These are phyloP conservation scores for Cenchrus purpureus DNA, from an alignment of 176 grass and related monocot species.

Conservation along the genomic window DNA sequence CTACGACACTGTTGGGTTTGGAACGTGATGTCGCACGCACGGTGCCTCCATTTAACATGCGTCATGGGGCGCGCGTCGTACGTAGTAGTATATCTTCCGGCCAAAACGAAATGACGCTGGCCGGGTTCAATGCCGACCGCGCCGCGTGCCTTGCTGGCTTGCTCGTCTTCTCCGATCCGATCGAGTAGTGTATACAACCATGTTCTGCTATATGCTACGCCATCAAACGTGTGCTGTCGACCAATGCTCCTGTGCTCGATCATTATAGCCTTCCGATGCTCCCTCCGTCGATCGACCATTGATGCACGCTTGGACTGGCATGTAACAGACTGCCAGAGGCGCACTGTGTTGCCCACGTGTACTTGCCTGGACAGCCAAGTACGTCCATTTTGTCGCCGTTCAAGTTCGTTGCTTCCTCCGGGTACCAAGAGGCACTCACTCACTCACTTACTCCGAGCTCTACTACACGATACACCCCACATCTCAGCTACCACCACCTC, in stretches of 20 bases:
- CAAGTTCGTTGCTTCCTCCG: slow-evolving; percentile 2
- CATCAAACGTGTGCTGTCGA: no score
- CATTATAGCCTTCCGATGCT: no score
- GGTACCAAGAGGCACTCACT: background rate
- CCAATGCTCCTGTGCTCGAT: no score
- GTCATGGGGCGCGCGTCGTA: background rate
- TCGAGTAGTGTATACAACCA: no score
- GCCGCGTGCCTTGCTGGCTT: no score
- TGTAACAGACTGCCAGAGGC: background rate
- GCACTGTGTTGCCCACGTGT: background rate
- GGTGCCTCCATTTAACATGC: background rate
- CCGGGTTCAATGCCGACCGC: no score
- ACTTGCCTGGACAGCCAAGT: background rate
- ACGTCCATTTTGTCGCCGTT: background rate
- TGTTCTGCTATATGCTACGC: no score
- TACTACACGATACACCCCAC: background rate
- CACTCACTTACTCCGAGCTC: background rate
- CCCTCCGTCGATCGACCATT: background rate
- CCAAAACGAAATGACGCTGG: background rate
- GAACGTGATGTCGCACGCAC: background rate
- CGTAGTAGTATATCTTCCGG: no score
- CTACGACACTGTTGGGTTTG: background rate
- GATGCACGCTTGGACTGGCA: background rate
- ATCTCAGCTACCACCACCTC: background rate
- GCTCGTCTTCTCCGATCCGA: no score